Evolutionary conservation across 2,329 filamentous ascomycete genomes (phyloP), one percentile per base, ranked within the genome.

Genomic region (Arachnopeziza araneosa): DNA sequence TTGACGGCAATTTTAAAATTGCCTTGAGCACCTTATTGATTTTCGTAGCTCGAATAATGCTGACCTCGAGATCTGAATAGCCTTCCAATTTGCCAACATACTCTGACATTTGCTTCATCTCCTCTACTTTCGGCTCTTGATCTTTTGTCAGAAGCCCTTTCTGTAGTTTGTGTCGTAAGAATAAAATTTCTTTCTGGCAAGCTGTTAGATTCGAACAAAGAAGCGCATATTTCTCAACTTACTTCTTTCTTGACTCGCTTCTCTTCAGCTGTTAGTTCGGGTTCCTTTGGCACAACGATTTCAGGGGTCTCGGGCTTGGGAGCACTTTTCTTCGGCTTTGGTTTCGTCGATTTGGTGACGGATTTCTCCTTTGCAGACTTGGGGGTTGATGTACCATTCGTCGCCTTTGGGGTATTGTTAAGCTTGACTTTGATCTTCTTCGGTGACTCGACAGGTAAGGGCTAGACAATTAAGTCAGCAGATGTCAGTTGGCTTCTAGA

Each of bases 11-110:
- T 79, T 96, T 97, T 69, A 97, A 79, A 66, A 99, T 95, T 4
- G 89, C 92, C 78, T 96, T 96, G 60, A 99, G 82, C 12, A 99
- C 93, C 79, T 99, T 99, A 84, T 98, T 93, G 76, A 99, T 97
- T 82, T 98, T 99, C 63, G 95, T 99, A 17, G 79, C 80, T 64
- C 90, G 86, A 70, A 98, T 96, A 68, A 97, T 95, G 66, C 86
- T 86, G 30, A 90, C 91, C 73, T 98, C 93, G 4, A 98, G 83
- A 65, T 96, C 90, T 1, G 84, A 78, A 80, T 85, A 88, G 8
- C 80, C 83, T 76, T 99, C 95, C 6, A 99, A 83, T 74, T 96
- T 91, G 30, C 81, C 83, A 60, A 96, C 80, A 69, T 87, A 91
- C 21, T 90, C 87, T 4, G 87, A 87, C 87, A 95, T 92, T 54